Conservation (phyloP, 805 yeast genomes). For the Maudiozyma barnettii region DNA sequence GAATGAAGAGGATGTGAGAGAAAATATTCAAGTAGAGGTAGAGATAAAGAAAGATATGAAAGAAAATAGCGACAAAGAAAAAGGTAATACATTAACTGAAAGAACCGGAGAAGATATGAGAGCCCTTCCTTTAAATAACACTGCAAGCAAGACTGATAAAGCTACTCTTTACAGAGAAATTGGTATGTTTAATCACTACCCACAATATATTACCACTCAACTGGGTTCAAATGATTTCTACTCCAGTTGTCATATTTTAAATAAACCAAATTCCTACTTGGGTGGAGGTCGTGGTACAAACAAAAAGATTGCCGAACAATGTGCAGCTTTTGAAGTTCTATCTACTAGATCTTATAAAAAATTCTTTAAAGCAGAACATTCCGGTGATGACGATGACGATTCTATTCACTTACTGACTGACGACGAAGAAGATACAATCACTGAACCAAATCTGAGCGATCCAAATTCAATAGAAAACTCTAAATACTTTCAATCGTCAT, state of each 20-base stretch:
- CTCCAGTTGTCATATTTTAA: conserved; percentile 7
- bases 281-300: conserved; percentile 12
- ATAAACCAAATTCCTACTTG: conserved; percentile 4
- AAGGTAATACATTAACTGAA: not conserved
- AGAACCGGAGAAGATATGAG: not conserved
- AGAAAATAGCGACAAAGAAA: not conserved
- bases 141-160: conserved; percentile 8
- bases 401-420: not conserved
- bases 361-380: not conserved
- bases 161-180: conserved; percentile 9
- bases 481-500: conserved; percentile 1
- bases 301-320: conserved; percentile 11
- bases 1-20: conserved; percentile 3
- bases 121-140: not conserved
- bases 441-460: not conserved
- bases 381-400: not conserved
- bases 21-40: conserved; percentile 10
- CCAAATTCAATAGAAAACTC: not conserved
- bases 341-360: not conserved
- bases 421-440: not conserved
- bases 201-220: conserved; percentile 8
- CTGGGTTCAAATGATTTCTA: conserved; percentile 8
- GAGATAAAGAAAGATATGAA: not conserved
- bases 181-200: conserved; percentile 8
- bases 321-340: conserved; percentile 10